Percentiles rank a stretch among this genome's conserved stretches.
Evolutionary conservation across 495 filamentous ascomycete species (phyloP).

Genomic region (Massariosphaeria phaeospora): DNA sequence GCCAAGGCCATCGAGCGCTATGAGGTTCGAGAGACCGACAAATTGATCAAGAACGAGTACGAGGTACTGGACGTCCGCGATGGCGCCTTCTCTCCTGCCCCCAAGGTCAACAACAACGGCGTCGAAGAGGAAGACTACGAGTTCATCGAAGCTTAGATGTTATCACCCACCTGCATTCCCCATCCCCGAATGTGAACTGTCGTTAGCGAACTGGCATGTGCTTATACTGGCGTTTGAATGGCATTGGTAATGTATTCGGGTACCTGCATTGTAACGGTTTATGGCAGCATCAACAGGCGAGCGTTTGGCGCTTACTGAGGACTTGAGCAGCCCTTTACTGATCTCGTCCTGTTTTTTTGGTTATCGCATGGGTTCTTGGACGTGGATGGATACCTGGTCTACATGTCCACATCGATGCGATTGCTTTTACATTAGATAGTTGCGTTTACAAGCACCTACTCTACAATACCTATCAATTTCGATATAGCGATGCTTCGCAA

Average conservation of each 20-base stretch:
- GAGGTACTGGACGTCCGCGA: conserved; percentile 52
- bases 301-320: conserved; percentile 38
- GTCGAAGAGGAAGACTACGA: conserved; percentile 30
- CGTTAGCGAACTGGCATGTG: conserved; percentile 16
- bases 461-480: not conserved
- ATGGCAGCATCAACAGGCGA: conserved; percentile 36
- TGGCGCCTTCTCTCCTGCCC: conserved; percentile 25
- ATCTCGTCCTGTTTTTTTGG: conserved; percentile 7
- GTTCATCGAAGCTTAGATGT: conserved; percentile 23
- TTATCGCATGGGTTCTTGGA: conserved; percentile 19
- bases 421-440: conserved; percentile 12
- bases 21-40: conserved; percentile 53
- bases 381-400: conserved; percentile 13
- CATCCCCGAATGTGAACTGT: too few relatives aligned
- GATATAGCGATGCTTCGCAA: not conserved
- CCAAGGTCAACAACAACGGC: conserved; percentile 18
- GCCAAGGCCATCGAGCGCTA: conserved; percentile 53
- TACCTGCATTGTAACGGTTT: conserved; percentile 26
- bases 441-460: conserved; percentile 26
- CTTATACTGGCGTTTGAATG: conserved; percentile 18
- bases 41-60: conserved; percentile 55
- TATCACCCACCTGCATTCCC: too few relatives aligned
- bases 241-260: conserved; percentile 18
- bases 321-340: conserved; percentile 34
- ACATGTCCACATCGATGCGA: conserved; percentile 11